These are phyloP conservation scores for Lablab purpureus DNA, from an alignment of 306 rosid genomes.

Conservation along the genomic window DNA sequence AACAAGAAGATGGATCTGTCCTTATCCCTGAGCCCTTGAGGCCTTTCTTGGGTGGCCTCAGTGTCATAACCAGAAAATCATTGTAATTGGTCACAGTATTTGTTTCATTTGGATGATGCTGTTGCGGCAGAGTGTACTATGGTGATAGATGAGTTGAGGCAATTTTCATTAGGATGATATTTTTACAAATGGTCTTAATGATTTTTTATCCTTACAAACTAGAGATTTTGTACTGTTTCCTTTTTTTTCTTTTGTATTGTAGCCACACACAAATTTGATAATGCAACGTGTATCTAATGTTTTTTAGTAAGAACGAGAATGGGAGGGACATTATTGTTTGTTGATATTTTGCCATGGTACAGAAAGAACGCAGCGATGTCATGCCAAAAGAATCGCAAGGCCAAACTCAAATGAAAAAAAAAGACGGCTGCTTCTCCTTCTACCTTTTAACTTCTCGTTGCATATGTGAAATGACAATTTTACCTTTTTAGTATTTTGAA, in stretches of 20 bases:
- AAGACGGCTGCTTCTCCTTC: too few relatives aligned
- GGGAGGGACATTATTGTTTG: not conserved
- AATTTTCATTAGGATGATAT: not conserved
- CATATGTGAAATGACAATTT: too few relatives aligned
- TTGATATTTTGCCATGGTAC: not conserved
- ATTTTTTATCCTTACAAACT: conserved; percentile 3
- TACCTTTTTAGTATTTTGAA: too few relatives aligned
- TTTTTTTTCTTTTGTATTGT: not conserved
- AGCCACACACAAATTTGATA: not conserved
- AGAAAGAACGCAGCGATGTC: not conserved
- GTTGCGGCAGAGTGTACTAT: conserved; percentile 44
- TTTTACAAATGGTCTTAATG: not conserved
- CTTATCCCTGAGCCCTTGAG: conserved; percentile 81
- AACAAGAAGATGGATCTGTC: conserved; percentile 86
- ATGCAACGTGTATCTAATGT: not conserved
- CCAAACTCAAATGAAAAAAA: not conserved
- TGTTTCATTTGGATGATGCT: conserved; percentile 42
- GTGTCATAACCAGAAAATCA: conserved; percentile 60
- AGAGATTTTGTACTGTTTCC: not conserved
- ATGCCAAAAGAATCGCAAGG: not conserved
- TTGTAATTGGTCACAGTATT: conserved; percentile 43
- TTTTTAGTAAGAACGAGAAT: not conserved
- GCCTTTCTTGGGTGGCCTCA: conserved; percentile 84
- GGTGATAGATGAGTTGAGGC: conserved; percentile 44
- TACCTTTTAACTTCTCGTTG: too few relatives aligned